phyloP scores from a whole-genome alignment of 352 stramenopile genomes.

The Blastocystis hominis region DNA sequence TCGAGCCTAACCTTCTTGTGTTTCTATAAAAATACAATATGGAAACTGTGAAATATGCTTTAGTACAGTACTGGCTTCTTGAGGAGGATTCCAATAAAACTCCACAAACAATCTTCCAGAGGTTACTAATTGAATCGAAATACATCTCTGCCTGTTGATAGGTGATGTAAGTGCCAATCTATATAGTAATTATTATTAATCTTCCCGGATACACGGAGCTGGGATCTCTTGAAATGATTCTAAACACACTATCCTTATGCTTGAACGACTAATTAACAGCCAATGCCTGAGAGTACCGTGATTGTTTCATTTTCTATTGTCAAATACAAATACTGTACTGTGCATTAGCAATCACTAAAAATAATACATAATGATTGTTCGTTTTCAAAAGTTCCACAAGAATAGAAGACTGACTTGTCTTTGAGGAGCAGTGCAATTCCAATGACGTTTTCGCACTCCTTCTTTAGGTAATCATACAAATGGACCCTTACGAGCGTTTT shows the following conservation, averaged over 20 bases:
- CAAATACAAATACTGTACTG: neutral
- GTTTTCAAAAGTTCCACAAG: neutral
- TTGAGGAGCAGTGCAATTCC: neutral
- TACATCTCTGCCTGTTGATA: neutral
- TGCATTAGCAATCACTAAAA: neutral
- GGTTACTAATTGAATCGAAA: neutral
- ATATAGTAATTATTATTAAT: neutral
- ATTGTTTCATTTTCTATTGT: neutral
- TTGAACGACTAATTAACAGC: neutral
- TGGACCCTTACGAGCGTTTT: too few species aligned
- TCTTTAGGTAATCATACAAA: neutral
- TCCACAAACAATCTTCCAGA: neutral
- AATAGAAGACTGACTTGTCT: neutral
- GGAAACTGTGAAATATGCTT: too few species aligned
- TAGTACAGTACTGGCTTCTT: neutral
- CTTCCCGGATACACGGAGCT: neutral
- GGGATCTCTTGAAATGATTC: neutral
- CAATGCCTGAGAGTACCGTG: neutral
- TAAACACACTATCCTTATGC: neutral
- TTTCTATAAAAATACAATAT: too few species aligned
- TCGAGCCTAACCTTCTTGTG: too few species aligned
- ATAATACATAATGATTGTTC: neutral
- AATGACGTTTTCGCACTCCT: neutral
- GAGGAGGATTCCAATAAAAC: slow-evolving; percentile 39
- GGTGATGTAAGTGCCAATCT: neutral